phyloP scores from a whole-genome alignment of 306 rosid species.

The Trifolium fragiferum region DNA sequence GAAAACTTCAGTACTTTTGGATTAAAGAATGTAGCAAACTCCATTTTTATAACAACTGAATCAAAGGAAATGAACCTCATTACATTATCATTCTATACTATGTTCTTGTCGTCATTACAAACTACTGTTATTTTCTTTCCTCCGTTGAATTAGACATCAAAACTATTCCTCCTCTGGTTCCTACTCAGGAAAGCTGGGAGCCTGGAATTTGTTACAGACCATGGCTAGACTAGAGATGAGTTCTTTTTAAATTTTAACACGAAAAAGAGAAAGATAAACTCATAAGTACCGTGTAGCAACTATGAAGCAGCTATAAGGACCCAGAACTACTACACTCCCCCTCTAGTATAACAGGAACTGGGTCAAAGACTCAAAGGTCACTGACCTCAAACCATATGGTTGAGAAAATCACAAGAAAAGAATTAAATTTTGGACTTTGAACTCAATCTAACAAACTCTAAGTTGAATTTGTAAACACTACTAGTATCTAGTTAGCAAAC shows the following conservation, averaged over 20 bases:
- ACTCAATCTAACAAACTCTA: conserved; percentile 15
- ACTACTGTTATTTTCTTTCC: conserved; percentile 3
- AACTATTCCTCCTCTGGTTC: neutral
- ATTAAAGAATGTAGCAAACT: conserved; percentile 20
- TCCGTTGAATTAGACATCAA: neutral
- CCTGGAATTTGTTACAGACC: neutral
- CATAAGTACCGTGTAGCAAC: neutral
- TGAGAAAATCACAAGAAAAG: neutral
- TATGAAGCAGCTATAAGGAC: neutral
- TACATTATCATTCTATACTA: conserved; percentile 8
- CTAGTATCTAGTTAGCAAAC: neutral
- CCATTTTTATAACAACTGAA: neutral
- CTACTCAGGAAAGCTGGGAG: neutral
- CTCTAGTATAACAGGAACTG: conserved; percentile 9
- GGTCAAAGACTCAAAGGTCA: too few relatives aligned
- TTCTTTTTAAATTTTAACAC: neutral
- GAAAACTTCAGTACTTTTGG: conserved; percentile 8
- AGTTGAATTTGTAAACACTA: neutral
- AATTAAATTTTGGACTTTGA: conserved; percentile 16
- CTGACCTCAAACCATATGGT: neutral
- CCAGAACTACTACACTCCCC: neutral
- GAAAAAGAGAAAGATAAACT: neutral
- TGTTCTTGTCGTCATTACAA: neutral
- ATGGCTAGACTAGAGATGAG: conserved; percentile 7
- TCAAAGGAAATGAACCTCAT: neutral